Evolutionary conservation across 2,329 filamentous ascomycete species (phyloP).

Genomic region (Dactylonectria estremocensis): DNA sequence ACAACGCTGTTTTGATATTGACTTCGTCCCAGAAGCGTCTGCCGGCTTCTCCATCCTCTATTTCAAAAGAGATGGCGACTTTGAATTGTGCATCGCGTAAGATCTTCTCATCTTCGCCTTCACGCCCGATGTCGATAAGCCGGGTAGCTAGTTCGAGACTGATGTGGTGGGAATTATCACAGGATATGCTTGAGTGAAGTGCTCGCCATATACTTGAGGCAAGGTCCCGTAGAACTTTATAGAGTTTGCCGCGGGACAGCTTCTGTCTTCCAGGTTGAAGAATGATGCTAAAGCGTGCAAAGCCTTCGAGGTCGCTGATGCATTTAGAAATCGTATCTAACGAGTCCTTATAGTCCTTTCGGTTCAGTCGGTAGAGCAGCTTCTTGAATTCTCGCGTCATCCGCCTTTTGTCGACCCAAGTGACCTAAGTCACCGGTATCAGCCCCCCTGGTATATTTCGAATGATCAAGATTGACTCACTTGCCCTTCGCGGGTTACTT

Average conservation of each 20-base stretch:
- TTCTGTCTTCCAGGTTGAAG: slow-evolving; percentile 27
- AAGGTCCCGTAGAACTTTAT: slow-evolving; percentile 25
- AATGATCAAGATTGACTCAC: neutral
- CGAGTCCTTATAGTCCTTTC: slow-evolving; percentile 29
- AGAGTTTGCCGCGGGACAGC: slow-evolving; percentile 24
- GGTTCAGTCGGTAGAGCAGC: slow-evolving; percentile 14
- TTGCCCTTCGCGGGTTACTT: slow-evolving; percentile 18
- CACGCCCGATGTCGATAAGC: slow-evolving; percentile 5
- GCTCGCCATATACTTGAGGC: slow-evolving; percentile 32
- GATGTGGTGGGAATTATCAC: slow-evolving; percentile 12
- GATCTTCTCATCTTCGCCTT: neutral
- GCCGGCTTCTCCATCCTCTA: neutral
- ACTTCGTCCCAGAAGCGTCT: neutral
- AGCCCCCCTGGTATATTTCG: fast-evolving
- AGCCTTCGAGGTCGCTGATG: slow-evolving; percentile 1
- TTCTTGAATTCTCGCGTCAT: slow-evolving; percentile 29
- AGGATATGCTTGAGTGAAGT: slow-evolving; percentile 29
- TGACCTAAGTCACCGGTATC: neutral
- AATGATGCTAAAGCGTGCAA: neutral
- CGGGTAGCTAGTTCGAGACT: slow-evolving; percentile 10
- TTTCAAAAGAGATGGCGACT: slow-evolving; percentile 27
- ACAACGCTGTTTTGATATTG: neutral
- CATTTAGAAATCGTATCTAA: slow-evolving; percentile 6
- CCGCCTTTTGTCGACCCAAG: slow-evolving; percentile 6
- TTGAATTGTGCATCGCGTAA: slow-evolving; percentile 14